A percentile compares a stretch with the other conserved stretches of the same genome.
Evolutionary conservation across 2,329 filamentous ascomycete genomes (phyloP).

Genomic region (Colletotrichum sp.): DNA sequence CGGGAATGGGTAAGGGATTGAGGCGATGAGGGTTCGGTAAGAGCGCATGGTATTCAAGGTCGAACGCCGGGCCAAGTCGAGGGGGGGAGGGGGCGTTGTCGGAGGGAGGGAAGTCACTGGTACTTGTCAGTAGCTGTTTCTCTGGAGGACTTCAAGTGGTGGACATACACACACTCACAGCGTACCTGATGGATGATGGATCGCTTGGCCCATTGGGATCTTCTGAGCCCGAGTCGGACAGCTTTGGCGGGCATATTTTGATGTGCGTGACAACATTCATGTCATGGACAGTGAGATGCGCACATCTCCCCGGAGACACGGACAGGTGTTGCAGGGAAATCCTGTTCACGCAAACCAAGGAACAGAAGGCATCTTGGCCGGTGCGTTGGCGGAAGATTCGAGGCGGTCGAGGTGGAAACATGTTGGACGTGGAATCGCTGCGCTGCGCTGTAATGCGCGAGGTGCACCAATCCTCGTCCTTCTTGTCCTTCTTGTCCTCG

Average conservation of each 20-base stretch:
- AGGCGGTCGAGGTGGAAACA: slow-evolving; percentile 1
- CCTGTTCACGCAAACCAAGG: not conserved
- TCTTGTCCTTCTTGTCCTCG: not conserved
- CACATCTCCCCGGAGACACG: not conserved
- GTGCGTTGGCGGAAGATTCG: slow-evolving; percentile 6
- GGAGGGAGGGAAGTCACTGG: not conserved
- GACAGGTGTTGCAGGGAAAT: not conserved
- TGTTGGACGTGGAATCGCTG: slow-evolving; percentile 14
- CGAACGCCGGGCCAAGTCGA: not conserved
- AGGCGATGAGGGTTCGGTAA: not conserved
- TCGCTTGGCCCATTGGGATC: slow-evolving; percentile 2
- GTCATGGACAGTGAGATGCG: not conserved
- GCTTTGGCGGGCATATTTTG: not conserved
- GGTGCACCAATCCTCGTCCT: not conserved
- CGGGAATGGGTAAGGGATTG: not conserved
- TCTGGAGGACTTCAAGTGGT: not conserved
- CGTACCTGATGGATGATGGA: not conserved
- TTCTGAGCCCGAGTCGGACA: not conserved
- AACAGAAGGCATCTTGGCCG: not conserved
- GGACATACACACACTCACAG: not conserved
- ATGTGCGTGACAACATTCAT: not conserved
- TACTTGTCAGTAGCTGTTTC: not conserved
- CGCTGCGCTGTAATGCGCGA: slow-evolving; percentile 9
- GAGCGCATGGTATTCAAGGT: slow-evolving; percentile 9
- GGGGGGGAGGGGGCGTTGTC: not conserved